Base-by-base conservation (phyloP, 2,329 filamentous ascomycete species). In the Fragosphaeria purpurea region DNA sequence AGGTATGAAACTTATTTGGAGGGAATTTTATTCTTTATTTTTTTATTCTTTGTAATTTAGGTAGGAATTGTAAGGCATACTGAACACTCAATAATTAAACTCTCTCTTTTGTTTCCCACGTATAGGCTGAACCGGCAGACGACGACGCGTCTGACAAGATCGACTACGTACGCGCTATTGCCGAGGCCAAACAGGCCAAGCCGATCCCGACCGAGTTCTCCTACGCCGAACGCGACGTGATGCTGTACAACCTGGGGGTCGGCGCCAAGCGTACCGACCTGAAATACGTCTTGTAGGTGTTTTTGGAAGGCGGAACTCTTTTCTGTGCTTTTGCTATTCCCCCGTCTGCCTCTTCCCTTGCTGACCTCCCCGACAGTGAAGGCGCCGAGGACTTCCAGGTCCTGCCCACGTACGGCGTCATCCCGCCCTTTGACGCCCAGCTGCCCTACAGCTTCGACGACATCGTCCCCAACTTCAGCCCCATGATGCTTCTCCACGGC, bases 401-500 rank as follows among this genome's bases (percentile, higher is more conserved):
- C 48, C 75, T 97, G 48, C 93, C 93, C 48, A 94, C 89, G n/a
- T 98, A 87, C 62, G 93, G 90, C 65, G 93, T 97, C 55, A 84
- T 98, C 61, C 93, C 93, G n/a, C 86, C 83, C 61, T 96, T 97
- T 73, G 85, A 85, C 70, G 84, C 88, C 54, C 77, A 86, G 58
- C 73, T 82, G 54, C 88, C 91, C 33, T 97, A 86, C 74, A 82
- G 76, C 67, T 77, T 93, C 61, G 80, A 82, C 63, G 81, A 90
- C 51, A 79, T 98, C 55, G 85, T 97, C 33, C 89, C 90, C 66
- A 95, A 97, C 76, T 98, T 96, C 76, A 88, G 82, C 39, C 91
- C 90, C 55, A 96, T 95, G 88, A 96, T 96, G 89, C 82, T 98
- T 47, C 85, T 98, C 31, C 93, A 98, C 72, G 93, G 93, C 64